phyloP scores from a whole-genome alignment of 2,329 filamentous ascomycete species.

The Calonectria pseudoreteaudii region DNA sequence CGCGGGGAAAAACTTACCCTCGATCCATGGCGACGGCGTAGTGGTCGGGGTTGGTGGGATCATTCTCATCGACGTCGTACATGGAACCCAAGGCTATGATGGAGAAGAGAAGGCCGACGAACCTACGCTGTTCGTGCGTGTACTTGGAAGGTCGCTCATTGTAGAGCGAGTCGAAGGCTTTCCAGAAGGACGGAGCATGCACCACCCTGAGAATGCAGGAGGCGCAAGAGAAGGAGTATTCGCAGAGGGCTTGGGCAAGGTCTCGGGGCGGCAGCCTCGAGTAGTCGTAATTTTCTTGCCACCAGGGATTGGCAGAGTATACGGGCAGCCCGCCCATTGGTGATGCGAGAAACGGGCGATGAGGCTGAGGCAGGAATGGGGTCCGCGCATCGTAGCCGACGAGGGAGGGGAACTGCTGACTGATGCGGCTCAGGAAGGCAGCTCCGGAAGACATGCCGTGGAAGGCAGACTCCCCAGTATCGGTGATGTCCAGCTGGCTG shows the following conservation, averaged over 20 bases:
- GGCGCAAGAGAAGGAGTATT: neutral
- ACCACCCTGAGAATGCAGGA: neutral
- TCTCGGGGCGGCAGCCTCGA: neutral
- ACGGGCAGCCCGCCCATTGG: neutral
- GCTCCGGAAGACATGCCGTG: neutral
- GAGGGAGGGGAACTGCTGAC: neutral
- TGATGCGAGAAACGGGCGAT: neutral
- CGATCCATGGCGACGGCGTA: neutral
- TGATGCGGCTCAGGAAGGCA: neutral
- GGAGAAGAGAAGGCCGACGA: neutral
- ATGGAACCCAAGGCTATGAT: neutral
- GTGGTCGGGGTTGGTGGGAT: neutral
- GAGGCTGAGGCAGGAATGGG: neutral
- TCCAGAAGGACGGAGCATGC: neutral
- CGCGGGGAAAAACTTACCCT: neutral
- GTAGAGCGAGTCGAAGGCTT: neutral
- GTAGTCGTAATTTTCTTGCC: neutral
- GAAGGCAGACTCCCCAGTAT: neutral
- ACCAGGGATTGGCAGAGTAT: neutral
- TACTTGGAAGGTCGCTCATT: neutral
- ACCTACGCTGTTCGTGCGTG: neutral
- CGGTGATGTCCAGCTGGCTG: neutral
- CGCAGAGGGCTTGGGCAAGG: neutral
- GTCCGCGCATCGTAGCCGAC: neutral
- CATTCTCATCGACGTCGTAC: neutral